These are phyloP conservation scores for Saussurea involucrata DNA, from an alignment of 129 eudicot genomes.

Conservation along the genomic window DNA sequence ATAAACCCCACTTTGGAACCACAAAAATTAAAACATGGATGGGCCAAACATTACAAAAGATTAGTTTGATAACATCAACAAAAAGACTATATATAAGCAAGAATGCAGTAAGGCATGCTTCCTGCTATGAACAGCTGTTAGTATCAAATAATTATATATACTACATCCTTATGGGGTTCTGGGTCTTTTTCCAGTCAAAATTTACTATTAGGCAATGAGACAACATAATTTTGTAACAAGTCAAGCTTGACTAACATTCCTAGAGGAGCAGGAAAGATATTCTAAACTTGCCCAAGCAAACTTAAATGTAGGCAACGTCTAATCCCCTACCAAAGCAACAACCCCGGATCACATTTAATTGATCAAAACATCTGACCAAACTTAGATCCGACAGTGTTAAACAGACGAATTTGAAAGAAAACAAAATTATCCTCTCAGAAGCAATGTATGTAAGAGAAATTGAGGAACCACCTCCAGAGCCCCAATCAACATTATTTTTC, in stretches of 20 bases:
- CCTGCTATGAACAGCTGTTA: no score
- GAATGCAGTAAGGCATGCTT: no score
- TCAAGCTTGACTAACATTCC: neutral
- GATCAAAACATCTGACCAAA: neutral
- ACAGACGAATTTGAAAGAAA: neutral
- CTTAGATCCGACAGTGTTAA: neutral
- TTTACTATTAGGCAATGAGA: no score
- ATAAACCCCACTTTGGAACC: neutral
- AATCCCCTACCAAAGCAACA: neutral
- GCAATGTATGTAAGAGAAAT: no score
- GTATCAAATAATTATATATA: no score
- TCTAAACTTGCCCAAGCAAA: neutral
- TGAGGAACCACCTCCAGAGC: no score
- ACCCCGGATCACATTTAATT: neutral
- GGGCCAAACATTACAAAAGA: neutral
- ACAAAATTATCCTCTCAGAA: no score
- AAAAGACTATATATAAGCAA: no score
- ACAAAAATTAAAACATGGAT: neutral
- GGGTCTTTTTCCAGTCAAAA: no score
- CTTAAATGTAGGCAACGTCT: neutral
- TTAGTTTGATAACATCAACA: no score
- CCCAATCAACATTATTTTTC: no score
- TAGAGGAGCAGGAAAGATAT: neutral
- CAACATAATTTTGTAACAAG: neutral
- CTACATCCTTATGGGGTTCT: no score